phyloP scores from a whole-genome alignment of 805 yeast genomes.

The Kodamaea kakaduensis region DNA sequence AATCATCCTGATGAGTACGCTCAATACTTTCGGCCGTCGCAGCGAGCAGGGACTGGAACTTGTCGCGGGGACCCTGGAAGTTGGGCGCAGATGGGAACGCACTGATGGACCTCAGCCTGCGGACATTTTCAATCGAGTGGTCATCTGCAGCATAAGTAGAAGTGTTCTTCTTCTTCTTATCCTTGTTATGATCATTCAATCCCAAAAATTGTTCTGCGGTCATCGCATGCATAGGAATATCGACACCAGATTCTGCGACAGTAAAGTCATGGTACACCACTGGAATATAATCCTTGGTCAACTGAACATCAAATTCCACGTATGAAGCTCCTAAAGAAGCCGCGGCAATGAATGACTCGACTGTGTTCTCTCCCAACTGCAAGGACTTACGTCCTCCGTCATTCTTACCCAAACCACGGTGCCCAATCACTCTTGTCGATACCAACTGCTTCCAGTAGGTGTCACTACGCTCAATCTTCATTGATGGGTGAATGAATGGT shows the following conservation, averaged over 20 bases:
- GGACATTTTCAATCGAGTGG: constrained; percentile 28
- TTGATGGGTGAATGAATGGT: constrained; percentile 68
- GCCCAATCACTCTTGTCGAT: constrained; percentile 90
- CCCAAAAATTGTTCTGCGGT: constrained; percentile 85
- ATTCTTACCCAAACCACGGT: constrained; percentile 92
- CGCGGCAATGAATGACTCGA: constrained; percentile 92
- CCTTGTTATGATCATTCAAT: constrained; percentile 32
- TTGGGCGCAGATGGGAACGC: constrained; percentile 34
- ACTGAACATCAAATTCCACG: constrained; percentile 94
- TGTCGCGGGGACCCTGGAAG: constrained; percentile 14
- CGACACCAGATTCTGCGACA: constrained; percentile 94
- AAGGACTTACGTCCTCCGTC: constrained; percentile 64
- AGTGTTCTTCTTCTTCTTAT: constrained; percentile 6
- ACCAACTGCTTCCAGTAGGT: constrained; percentile 91
- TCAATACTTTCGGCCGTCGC: constrained; percentile 1
- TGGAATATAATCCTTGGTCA: constrained; percentile 87
- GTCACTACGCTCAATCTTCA: constrained; percentile 62
- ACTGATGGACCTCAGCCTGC: constrained; percentile 37
- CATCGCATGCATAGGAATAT: constrained; percentile 90
- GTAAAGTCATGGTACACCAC: constrained; percentile 93
- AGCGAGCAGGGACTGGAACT: constrained; percentile 5
- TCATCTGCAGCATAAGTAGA: constrained; percentile 32
- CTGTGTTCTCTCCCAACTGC: constrained; percentile 93
- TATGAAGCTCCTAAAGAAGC: constrained; percentile 95
- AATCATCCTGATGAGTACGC: constrained; percentile 9